Evolutionary conservation across 2,329 filamentous ascomycete genomes (phyloP), one percentile per base, ranked within the genome.

Genomic region (Hymenoscyphus repandus): DNA sequence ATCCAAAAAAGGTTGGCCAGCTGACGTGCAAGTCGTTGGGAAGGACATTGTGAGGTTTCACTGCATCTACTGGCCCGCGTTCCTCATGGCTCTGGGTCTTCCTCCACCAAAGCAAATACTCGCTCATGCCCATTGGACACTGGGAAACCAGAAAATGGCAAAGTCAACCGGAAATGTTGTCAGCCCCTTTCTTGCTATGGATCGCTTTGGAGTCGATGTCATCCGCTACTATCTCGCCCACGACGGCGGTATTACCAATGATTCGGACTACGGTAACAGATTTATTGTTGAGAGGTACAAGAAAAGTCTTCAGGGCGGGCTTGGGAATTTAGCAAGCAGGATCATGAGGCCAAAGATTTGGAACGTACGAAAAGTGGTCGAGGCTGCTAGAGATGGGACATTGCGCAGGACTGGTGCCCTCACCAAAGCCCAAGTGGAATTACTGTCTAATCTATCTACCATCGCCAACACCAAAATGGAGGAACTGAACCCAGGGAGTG

Each of bases 31-130:
- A 41, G 82, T 99, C 22, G 85, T 99, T 49, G 93, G 93, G 44
- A 99, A 99, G 70, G 93, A 99, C 67, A 99, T 99, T 58, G 76
- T 95, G 51, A 86, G 90, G 15, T 99, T 99, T 69, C 95, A 99
- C 67, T 92, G 89, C 68, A 85, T 99, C 43, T 99, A 99, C 74
- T 99, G 95, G 93, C 93, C 93, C 0, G 93, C 93, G 3, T 86
- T 99, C 60, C 82, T 99, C 13, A 86, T 99, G 78, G 92, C 93
- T 1, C 74, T 96, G 12, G 83, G 85, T 46, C 75, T 97, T 4
- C 86, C 89, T 1, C 73, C 88, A 1, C 90, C 93, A 1, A 85
- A 83, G 63, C 83, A 83, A 56, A 80, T 99, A 31, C 74, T 99
- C 2, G 89, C 89, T 47, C 93, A 99, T 66, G 90, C 86, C 2